Percentiles rank a stretch among this genome's conserved stretches.
phyloP scores from a whole-genome alignment of 2,329 filamentous ascomycete species.

The Penicillium fuscoglaucum region DNA sequence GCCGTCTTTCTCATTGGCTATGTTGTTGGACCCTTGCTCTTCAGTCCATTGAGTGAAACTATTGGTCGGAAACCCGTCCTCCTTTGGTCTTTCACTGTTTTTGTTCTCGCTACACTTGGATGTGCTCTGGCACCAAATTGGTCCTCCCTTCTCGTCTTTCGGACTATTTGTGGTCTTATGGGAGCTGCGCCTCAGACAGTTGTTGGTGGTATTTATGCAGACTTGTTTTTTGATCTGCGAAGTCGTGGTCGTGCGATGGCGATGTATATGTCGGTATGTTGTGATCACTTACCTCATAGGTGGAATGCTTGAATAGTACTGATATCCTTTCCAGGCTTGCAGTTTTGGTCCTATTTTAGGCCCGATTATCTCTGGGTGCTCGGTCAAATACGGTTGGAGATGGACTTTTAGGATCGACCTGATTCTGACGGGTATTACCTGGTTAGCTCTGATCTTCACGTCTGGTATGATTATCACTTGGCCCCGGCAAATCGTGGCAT shows the following conservation, averaged over 20 bases:
- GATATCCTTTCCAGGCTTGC: conserved; percentile 28
- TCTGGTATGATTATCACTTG: conserved; percentile 40
- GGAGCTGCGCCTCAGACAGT: conserved; percentile 47
- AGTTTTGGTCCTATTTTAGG: conserved; percentile 45
- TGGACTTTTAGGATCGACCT: conserved; percentile 60
- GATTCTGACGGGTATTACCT: conserved; percentile 62
- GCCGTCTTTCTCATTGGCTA: conserved; percentile 42
- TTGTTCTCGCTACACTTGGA: conserved; percentile 43
- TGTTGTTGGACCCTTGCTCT: conserved; percentile 43
- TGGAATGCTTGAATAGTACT: not conserved
- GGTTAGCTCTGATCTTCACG: conserved; percentile 62
- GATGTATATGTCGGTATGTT: conserved; percentile 43
- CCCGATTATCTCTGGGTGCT: conserved; percentile 49
- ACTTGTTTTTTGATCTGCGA: conserved; percentile 44
- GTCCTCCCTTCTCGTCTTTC: conserved; percentile 44
- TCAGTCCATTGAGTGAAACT: conserved; percentile 47
- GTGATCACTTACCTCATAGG: not conserved
- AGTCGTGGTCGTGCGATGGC: conserved; percentile 42
- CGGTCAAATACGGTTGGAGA: conserved; percentile 44
- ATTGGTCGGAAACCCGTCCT: conserved; percentile 46
- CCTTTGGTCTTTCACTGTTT: conserved; percentile 51
- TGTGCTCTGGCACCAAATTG: conserved; percentile 48
- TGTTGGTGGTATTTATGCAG: conserved; percentile 48
- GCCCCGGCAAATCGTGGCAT: fast-evolving
- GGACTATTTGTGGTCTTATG: conserved; percentile 44